Evolutionary conservation across 768 basidiomycete species (phyloP), one percentile per base, ranked within the genome.

Genomic region (Trametes gibbosa): DNA sequence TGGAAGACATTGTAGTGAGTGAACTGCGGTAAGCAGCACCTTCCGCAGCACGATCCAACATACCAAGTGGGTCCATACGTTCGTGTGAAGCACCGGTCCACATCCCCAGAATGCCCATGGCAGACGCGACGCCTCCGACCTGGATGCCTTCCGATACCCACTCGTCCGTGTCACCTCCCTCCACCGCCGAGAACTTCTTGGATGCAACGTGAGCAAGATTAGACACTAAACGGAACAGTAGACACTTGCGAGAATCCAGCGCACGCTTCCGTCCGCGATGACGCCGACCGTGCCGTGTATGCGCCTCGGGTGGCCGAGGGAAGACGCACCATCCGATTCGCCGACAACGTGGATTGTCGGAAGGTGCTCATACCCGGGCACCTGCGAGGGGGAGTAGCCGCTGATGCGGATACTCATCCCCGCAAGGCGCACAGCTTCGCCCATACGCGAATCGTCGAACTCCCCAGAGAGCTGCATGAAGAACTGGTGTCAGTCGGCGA

Each of bases 61-160:
- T 61, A 75, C 80, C 81, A 1, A 81, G 62, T 1, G 79, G 79
- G 67, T 78, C 78, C 29, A 69, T 70, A 7, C 67, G 60, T 60
- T 78, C 78, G 62, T 84, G 82, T 21, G 69, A 69, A 9, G 79
- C 79, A 3, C 81, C 79, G 0, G 83, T 84, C 82, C 82, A 84
- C 74, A 77, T 69, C 12, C 83, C 84, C 1, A 85, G 69, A 2
- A 84, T 69, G 8, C 84, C 84, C 32, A 76, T 66, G 0, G 76
- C 79, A 24, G 81, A 81, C 16, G 81, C 82, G 7, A 79, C 71
- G 2, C 76, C 77, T 16, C 84, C 84, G 13, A 84, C 67, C 59
- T 85, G 83, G 0, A 85, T 70, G 24, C 77, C 81, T 59, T 85
- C 83, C 19, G 76, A 80, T 3, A 74, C 72, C 84, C 83, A 84